These are phyloP conservation scores for Pythium periplocum DNA, from an alignment of 352 stramenopile species.

Conservation along the genomic window DNA sequence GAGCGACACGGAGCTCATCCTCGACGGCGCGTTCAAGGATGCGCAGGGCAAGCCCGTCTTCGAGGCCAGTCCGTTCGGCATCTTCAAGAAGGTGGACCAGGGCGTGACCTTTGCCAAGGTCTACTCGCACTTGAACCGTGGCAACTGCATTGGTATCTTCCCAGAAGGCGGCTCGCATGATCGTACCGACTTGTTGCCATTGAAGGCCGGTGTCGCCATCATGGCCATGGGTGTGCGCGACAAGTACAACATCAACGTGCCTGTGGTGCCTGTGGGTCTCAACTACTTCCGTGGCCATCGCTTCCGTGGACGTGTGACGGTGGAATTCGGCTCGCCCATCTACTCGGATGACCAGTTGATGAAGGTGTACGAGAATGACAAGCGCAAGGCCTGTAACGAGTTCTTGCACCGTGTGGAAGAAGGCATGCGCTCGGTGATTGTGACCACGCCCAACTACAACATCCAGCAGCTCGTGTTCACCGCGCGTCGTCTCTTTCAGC, in stretches of 20 bases:
- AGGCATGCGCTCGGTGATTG: slow-evolving; percentile 90
- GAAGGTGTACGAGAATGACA: slow-evolving; percentile 86
- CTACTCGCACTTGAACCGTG: slow-evolving; percentile 86
- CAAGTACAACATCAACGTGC: slow-evolving; percentile 94
- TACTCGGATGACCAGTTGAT: slow-evolving; percentile 78
- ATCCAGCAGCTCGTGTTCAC: slow-evolving; percentile 95
- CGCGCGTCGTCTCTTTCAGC: slow-evolving; percentile 92
- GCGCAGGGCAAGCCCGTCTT: slow-evolving; percentile 31
- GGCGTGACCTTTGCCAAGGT: slow-evolving; percentile 90
- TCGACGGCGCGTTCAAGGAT: slow-evolving; percentile 44
- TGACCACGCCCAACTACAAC: slow-evolving; percentile 97
- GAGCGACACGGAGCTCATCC: slow-evolving; percentile 78
- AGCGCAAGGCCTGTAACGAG: slow-evolving; percentile 73
- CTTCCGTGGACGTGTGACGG: slow-evolving; percentile 94
- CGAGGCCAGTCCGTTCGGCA: slow-evolving; percentile 59
- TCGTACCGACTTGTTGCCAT: slow-evolving; percentile 93
- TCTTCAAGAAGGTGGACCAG: slow-evolving; percentile 92
- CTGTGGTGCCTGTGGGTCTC: slow-evolving; percentile 96
- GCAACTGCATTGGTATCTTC: slow-evolving; percentile 95
- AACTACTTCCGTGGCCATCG: slow-evolving; percentile 97
- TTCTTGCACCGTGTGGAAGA: slow-evolving; percentile 83
- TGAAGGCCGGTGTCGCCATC: slow-evolving; percentile 97
- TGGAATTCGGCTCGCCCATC: slow-evolving; percentile 95
- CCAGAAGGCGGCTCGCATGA: slow-evolving; percentile 98
- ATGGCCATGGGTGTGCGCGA: slow-evolving; percentile 97